Evolutionary conservation across 2,329 filamentous ascomycete genomes (phyloP).

Genomic region (Fusarium acutatum): DNA sequence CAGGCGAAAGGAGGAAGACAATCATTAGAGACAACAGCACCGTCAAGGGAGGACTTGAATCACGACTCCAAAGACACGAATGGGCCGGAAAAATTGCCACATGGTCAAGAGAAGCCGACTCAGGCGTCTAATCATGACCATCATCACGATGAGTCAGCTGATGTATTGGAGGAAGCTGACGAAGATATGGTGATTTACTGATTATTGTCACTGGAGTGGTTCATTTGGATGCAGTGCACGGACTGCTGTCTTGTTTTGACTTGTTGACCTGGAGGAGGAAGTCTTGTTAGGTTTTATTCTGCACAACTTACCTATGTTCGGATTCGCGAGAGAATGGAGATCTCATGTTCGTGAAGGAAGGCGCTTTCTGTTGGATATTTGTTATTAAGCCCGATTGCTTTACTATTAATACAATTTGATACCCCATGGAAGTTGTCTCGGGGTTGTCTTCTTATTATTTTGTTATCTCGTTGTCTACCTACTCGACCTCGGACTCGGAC

Average conservation of each 20-base stretch:
- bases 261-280: background rate
- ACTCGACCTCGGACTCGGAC: background rate
- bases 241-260: background rate
- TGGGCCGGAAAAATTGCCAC: constrained; percentile 2
- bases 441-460: background rate
- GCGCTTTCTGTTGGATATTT: constrained; percentile 2
- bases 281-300: background rate
- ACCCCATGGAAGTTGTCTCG: background rate
- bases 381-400: background rate
- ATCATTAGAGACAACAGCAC: constrained; percentile 20
- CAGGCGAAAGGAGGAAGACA: constrained; percentile 30
- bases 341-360: background rate
- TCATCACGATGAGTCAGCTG: constrained; percentile 74
- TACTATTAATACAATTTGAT: constrained; percentile 16
- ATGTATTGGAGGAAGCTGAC: constrained; percentile 83
- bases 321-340: background rate
- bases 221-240: background rate
- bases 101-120: constrained; percentile 20
- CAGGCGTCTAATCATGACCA: constrained; percentile 31
- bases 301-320: background rate
- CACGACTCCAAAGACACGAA: constrained; percentile 7
- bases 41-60: constrained; percentile 9
- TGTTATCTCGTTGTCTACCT: background rate
- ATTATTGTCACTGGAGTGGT: constrained; percentile 30
- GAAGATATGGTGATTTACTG: constrained; percentile 94